Evolutionary conservation across 2,329 filamentous ascomycete species (phyloP).

Genomic region (Aschersonia sp.): DNA sequence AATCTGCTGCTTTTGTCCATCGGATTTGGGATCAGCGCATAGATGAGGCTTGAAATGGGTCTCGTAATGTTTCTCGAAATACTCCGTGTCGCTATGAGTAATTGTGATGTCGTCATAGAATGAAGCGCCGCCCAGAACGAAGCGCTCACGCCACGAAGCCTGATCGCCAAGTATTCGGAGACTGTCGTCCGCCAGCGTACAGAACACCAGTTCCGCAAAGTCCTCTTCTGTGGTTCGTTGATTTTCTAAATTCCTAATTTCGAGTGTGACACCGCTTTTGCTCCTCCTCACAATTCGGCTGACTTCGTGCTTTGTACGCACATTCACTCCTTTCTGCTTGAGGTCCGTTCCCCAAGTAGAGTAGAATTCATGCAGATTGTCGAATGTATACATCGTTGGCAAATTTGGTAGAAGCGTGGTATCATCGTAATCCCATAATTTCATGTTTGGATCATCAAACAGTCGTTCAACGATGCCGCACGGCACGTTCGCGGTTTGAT

Average conservation of each 20-base stretch:
- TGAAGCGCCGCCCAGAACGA: constrained; percentile 55
- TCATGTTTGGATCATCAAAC: constrained; percentile 43
- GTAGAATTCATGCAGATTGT: constrained; percentile 47
- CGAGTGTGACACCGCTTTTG: constrained; percentile 35
- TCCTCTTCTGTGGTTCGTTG: constrained; percentile 37
- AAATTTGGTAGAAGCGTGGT: constrained; percentile 41
- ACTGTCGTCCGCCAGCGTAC: constrained; percentile 48
- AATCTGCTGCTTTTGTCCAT: constrained; percentile 23
- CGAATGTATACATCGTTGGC: constrained; percentile 52
- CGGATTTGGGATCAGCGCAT: constrained; percentile 29
- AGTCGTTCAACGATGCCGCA: constrained; percentile 50
- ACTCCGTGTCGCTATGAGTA: constrained; percentile 49
- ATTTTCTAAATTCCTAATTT: constrained; percentile 30
- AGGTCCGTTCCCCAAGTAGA: constrained; percentile 41
- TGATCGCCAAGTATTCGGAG: constrained; percentile 43
- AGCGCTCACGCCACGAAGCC: constrained; percentile 44
- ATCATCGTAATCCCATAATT: constrained; percentile 42
- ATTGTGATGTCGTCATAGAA: constrained; percentile 59
- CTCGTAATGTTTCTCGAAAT: constrained; percentile 56
- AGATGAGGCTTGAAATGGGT: constrained; percentile 38
- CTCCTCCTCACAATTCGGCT: constrained; percentile 34
- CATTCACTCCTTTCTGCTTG: constrained; percentile 35
- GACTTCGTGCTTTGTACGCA: constrained; percentile 42
- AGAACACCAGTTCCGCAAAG: constrained; percentile 54
- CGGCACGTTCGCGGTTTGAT: constrained; percentile 58